Percentiles rank a stretch among this genome's conserved stretches.
Evolutionary conservation across 805 yeast species (phyloP).

Genomic region (Saturnispora diversa): DNA sequence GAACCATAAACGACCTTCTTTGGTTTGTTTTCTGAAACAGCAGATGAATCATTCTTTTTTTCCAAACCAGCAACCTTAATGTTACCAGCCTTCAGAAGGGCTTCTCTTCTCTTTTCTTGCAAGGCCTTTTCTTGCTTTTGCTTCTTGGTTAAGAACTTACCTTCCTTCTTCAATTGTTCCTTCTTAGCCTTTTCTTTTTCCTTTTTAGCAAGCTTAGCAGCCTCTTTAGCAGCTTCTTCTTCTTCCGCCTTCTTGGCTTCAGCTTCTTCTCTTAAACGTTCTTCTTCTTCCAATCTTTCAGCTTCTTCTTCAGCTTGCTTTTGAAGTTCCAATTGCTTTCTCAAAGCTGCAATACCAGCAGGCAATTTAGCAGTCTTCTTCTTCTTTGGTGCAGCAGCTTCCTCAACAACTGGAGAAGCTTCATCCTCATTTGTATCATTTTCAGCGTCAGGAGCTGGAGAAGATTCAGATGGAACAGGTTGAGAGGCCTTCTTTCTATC

Average conservation of each 20-base stretch:
- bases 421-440: slow-evolving; percentile 38
- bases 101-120: slow-evolving; percentile 84
- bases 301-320: slow-evolving; percentile 85
- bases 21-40: slow-evolving; percentile 19
- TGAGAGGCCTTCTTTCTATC: slow-evolving; percentile 66
- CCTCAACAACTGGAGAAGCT: slow-evolving; percentile 27
- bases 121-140: slow-evolving; percentile 88
- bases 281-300: slow-evolving; percentile 63
- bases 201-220: slow-evolving; percentile 58
- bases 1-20: slow-evolving; percentile 58
- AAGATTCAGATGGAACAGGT: slow-evolving; percentile 12
- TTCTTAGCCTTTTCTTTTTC: slow-evolving; percentile 82
- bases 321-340: slow-evolving; percentile 78
- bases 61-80: slow-evolving; percentile 66
- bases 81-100: slow-evolving; percentile 65
- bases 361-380: slow-evolving; percentile 74
- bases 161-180: slow-evolving; percentile 93
- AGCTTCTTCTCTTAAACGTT: slow-evolving; percentile 39
- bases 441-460: slow-evolving; percentile 25
- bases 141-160: slow-evolving; percentile 86
- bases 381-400: slow-evolving; percentile 28
- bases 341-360: slow-evolving; percentile 87
- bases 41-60: slow-evolving; percentile 21
- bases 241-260: slow-evolving; percentile 44
- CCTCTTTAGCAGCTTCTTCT: slow-evolving; percentile 60